A percentile compares a stretch with the other conserved stretches of the same genome.
Evolutionary conservation across 2,329 filamentous ascomycete genomes (phyloP).

Genomic region (Apiospora sp.): DNA sequence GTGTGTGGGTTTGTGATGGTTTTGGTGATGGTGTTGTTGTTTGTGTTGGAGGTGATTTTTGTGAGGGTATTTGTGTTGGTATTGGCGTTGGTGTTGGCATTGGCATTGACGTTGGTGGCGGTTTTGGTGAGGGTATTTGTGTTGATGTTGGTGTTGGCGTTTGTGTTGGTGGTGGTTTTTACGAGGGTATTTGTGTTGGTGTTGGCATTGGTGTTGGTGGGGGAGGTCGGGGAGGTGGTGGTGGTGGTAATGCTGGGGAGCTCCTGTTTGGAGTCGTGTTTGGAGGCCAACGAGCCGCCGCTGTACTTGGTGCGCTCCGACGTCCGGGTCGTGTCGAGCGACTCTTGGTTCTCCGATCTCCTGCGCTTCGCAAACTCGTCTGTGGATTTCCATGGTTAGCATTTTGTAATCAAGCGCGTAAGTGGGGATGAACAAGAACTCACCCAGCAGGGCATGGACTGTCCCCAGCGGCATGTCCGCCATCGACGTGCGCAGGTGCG

Average conservation of each 20-base stretch:
- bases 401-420: not conserved
- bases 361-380: constrained; percentile 27
- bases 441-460: constrained; percentile 27
- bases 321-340: not conserved
- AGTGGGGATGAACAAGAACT: not conserved
- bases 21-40: too few species aligned
- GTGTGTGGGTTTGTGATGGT: too few species aligned
- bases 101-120: too few species aligned
- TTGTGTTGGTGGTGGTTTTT: too few species aligned
- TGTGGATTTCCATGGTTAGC: not conserved
- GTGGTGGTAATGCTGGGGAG: not conserved
- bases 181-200: too few species aligned
- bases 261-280: not conserved
- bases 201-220: too few species aligned
- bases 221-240: too few species aligned
- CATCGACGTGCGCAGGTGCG: constrained; percentile 29
- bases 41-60: too few species aligned
- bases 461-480: constrained; percentile 33
- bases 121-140: too few species aligned
- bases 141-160: too few species aligned
- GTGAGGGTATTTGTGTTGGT: too few species aligned
- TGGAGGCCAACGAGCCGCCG: not conserved
- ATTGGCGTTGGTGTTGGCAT: too few species aligned
- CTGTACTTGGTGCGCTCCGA: constrained; percentile 12
- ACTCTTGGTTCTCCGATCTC: constrained; percentile 4